Conservation (phyloP, 306 rosid species). For the Malus sylvestris region DNA sequence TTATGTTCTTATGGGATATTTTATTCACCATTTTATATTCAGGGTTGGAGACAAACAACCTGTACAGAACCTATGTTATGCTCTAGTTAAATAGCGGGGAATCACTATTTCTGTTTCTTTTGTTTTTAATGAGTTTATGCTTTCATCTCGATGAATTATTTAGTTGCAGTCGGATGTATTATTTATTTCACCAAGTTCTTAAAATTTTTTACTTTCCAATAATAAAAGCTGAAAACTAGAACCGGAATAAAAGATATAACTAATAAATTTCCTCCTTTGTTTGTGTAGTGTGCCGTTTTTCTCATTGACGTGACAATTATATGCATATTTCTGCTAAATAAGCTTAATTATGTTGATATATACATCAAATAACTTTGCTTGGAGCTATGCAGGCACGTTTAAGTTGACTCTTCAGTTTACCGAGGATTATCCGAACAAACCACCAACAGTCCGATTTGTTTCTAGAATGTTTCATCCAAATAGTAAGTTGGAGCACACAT, state of each 20-base stretch:
- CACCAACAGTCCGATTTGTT: conserved; percentile 84
- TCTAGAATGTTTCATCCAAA: conserved; percentile 93
- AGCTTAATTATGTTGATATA: not conserved
- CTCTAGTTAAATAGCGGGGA: not conserved
- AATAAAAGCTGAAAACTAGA: not conserved
- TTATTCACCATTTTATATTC: not conserved
- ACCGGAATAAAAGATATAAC: not conserved
- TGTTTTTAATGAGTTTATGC: not conserved
- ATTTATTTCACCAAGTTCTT: not conserved
- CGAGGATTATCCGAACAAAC: conserved; percentile 92
- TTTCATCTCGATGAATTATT: not conserved
- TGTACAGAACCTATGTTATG: not conserved
- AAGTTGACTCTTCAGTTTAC: conserved; percentile 80
- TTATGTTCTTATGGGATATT: not conserved
- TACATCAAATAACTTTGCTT: not conserved
- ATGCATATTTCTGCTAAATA: not conserved
- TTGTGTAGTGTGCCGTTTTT: not conserved
- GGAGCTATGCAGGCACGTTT: conserved; percentile 60
- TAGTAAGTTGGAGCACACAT: conserved; percentile 47
- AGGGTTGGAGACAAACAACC: not conserved
- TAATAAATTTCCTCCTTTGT: not conserved
- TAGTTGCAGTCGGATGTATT: not conserved
- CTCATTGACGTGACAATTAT: not conserved
- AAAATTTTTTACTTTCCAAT: not conserved
- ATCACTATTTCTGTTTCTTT: not conserved